Evolutionary conservation across 73 alveolate genomes (phyloP).

Genomic region (Blepharisma japonicum): DNA sequence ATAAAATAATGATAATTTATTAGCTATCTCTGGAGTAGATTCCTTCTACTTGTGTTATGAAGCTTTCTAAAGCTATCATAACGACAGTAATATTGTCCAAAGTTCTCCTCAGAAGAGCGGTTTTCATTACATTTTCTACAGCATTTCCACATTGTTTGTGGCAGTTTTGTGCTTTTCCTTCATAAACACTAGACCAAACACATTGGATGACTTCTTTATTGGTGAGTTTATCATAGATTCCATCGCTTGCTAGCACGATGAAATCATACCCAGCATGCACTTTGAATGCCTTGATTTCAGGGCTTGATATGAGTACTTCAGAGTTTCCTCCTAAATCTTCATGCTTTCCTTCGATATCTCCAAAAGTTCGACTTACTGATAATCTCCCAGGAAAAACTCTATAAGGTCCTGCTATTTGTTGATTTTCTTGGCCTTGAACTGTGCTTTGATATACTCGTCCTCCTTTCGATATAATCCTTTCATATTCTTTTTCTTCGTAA

Average conservation of each 20-base stretch:
- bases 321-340: conserved; percentile 79
- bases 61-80: conserved; percentile 72
- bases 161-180: conserved; percentile 30
- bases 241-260: conserved; percentile 78
- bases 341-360: conserved; percentile 82
- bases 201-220: conserved; percentile 78
- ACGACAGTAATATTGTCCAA: conserved; percentile 89
- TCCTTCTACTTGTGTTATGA: conserved; percentile 31
- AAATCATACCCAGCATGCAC: conserved; percentile 66
- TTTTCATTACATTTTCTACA: conserved; percentile 79
- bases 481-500: conserved; percentile 68
- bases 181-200: conserved; percentile 52
- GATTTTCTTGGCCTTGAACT: neutral
- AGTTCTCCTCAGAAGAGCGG: conserved; percentile 75
- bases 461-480: conserved; percentile 76
- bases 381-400: conserved; percentile 91
- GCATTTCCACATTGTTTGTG: conserved; percentile 79
- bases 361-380: conserved; percentile 77
- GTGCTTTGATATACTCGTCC: conserved; percentile 75
- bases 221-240: conserved; percentile 86
- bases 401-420: conserved; percentile 75
- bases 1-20: too few species aligned
- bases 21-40: neutral
- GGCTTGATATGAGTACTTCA: conserved; percentile 73
- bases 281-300: conserved; percentile 75